phyloP scores from a whole-genome alignment of 306 rosid genomes.

The Quercus parvula region DNA sequence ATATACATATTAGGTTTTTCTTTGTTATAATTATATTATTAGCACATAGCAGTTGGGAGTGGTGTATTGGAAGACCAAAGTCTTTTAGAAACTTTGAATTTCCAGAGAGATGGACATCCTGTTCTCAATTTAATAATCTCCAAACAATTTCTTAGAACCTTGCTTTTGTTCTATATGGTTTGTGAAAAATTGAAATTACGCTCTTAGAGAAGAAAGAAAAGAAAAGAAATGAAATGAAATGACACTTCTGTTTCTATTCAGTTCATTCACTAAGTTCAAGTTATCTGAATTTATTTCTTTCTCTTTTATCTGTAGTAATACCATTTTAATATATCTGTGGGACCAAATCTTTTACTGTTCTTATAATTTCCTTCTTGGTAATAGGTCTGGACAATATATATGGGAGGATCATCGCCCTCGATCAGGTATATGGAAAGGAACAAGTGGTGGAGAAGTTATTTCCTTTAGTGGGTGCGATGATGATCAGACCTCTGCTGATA shows the following conservation, averaged over 20 bases:
- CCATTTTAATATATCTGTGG: neutral
- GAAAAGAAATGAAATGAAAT: too few species aligned
- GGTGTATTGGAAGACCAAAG: neutral
- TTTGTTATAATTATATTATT: neutral
- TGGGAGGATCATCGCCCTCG: slow-evolving; percentile 99
- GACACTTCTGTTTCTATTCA: neutral
- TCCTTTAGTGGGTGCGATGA: slow-evolving; percentile 95
- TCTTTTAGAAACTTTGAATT: neutral
- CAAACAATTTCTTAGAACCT: neutral
- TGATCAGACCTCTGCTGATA: slow-evolving; percentile 93
- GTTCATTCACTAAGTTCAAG: neutral
- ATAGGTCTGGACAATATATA: slow-evolving; percentile 71
- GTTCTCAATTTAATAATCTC: neutral
- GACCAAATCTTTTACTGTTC: neutral
- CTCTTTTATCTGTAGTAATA: neutral
- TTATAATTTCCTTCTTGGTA: neutral
- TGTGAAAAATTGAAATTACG: neutral
- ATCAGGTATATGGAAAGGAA: slow-evolving; percentile 91
- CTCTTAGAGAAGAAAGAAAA: too few species aligned
- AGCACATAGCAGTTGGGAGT: neutral
- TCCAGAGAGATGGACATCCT: neutral
- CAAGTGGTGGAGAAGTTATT: slow-evolving; percentile 89
- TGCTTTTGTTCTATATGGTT: neutral
- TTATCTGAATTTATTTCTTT: neutral
- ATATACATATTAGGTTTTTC: neutral